These are phyloP conservation scores for Ogataea paradorogensis DNA, from an alignment of 805 yeast genomes.

Conservation along the genomic window DNA sequence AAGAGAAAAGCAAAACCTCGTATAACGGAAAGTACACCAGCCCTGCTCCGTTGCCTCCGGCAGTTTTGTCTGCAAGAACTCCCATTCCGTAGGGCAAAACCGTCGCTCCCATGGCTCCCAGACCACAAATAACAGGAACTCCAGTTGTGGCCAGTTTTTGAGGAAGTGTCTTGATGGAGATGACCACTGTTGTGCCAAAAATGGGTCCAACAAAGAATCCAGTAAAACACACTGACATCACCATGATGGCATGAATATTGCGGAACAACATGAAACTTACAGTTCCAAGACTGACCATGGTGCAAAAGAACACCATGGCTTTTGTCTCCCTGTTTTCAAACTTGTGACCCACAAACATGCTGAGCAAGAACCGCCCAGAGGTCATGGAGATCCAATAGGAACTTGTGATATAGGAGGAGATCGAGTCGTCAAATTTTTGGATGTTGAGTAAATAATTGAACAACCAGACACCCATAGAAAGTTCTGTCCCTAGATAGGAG, in stretches of 20 bases:
- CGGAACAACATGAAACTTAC: constrained; percentile 33
- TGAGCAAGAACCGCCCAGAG: constrained; percentile 44
- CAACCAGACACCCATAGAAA: constrained; percentile 53
- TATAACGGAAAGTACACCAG: constrained; percentile 31
- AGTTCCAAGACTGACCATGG: constrained; percentile 33
- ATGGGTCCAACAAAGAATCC: constrained; percentile 54
- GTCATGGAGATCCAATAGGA: constrained; percentile 52
- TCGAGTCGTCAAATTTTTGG: constrained; percentile 34
- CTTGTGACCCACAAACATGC: constrained; percentile 47
- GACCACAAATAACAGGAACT: constrained; percentile 70
- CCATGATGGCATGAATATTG: constrained; percentile 27
- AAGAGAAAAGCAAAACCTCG: constrained; percentile 21
- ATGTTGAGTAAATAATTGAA: constrained; percentile 45
- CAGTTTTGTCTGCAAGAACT: constrained; percentile 32
- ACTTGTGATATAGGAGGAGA: constrained; percentile 47
- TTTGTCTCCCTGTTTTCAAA: constrained; percentile 36
- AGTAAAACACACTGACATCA: constrained; percentile 37
- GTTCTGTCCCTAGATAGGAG: constrained; percentile 51
- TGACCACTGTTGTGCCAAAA: constrained; percentile 67
- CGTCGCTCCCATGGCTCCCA: constrained; percentile 86
- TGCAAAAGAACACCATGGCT: constrained; percentile 42
- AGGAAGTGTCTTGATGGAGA: constrained; percentile 63
- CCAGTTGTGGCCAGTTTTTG: constrained; percentile 58
- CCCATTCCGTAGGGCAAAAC: constrained; percentile 68
- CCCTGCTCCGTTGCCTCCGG: constrained; percentile 31